Evolutionary conservation across 225 moss, liverwort and hornwort genomes (phyloP).

Genomic region (Ulota crispa): DNA sequence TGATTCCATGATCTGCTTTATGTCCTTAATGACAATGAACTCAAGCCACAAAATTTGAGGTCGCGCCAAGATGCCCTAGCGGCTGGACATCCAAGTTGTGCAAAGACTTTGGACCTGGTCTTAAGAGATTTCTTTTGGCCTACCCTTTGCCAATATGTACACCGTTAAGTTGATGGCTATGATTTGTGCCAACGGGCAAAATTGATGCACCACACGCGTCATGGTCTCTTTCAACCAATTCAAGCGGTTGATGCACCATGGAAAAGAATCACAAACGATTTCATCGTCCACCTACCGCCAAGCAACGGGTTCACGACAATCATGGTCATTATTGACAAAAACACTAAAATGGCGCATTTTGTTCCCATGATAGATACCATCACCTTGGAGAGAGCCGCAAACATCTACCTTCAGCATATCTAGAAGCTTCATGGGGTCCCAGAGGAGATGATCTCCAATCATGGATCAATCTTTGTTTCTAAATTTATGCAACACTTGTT

Average conservation of each 20-base stretch:
- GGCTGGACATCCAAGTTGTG: not conserved
- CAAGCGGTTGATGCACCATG: not conserved
- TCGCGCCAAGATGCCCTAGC: not conserved
- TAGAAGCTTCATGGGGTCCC: not conserved
- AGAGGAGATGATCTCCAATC: not conserved
- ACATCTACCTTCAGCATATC: not conserved
- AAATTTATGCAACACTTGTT: too few species aligned
- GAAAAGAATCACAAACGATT: not conserved
- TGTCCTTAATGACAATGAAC: fast-evolving
- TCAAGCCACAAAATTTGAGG: not conserved
- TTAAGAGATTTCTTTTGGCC: not conserved
- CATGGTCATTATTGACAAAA: not conserved
- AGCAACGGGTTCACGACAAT: not conserved
- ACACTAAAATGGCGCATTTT: not conserved
- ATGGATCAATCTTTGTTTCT: not conserved
- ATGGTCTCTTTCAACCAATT: not conserved
- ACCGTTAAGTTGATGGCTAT: not conserved
- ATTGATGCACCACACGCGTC: not conserved
- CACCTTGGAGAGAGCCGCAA: fast-evolving
- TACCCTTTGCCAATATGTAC: not conserved
- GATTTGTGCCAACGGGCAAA: not conserved
- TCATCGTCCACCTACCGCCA: not conserved
- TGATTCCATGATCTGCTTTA: not conserved
- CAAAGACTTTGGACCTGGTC: not conserved
- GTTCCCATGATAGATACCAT: not conserved